Evolutionary conservation across 129 eudicot species (phyloP).

Genomic region (Centrapalus pauciflorus): DNA sequence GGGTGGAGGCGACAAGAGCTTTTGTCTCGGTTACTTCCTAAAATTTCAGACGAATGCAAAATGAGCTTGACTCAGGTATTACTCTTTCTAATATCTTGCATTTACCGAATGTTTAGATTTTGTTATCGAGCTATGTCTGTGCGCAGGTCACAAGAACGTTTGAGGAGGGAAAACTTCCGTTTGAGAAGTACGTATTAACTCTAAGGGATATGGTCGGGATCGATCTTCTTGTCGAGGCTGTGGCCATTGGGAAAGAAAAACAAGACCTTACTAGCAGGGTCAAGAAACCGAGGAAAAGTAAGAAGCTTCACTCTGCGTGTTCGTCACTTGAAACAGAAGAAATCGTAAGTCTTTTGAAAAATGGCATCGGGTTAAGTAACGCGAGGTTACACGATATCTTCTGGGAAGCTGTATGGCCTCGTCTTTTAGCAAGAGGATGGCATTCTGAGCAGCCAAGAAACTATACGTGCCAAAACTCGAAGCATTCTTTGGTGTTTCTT

Average conservation of each 20-base stretch:
- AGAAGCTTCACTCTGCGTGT: constrained; percentile 6
- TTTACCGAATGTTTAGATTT: background rate
- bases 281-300: background rate
- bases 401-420: constrained; percentile 77
- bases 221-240: constrained; percentile 30
- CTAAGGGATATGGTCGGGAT: constrained; percentile 34
- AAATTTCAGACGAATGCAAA: constrained; percentile 42
- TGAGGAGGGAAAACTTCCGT: constrained; percentile 34
- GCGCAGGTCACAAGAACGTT: constrained; percentile 36
- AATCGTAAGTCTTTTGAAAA: constrained; percentile 38
- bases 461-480: constrained; percentile 20
- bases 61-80: constrained; percentile 39
- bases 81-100: background rate
- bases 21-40: constrained; percentile 29
- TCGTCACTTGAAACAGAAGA: constrained; percentile 37
- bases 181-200: constrained; percentile 30
- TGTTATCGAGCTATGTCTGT: background rate
- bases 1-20: constrained; percentile 43
- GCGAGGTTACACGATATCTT: constrained; percentile 46
- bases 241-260: constrained; percentile 39
- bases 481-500: constrained; percentile 45
- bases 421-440: constrained; percentile 61
- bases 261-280: constrained; percentile 27
- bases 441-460: constrained; percentile 49
- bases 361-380: constrained; percentile 48